Percentiles rank a stretch among this genome's conserved stretches.
Evolutionary conservation across 495 filamentous ascomycete genomes (phyloP).

Genomic region (Cryomyces minteri): DNA sequence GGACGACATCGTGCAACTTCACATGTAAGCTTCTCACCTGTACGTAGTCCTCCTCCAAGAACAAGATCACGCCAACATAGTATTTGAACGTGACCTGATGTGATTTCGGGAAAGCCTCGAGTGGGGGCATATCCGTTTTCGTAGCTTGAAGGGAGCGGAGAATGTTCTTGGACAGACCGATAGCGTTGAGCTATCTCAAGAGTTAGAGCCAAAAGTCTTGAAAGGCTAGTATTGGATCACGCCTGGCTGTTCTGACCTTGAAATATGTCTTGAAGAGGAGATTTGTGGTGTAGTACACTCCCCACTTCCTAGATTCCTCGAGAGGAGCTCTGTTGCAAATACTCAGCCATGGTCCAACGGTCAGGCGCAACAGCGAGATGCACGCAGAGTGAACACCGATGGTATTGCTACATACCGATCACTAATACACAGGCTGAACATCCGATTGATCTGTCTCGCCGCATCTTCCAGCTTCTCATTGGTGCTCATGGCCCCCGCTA

Average conservation of each 20-base stretch:
- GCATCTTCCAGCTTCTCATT: conserved; percentile 76
- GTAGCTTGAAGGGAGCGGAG: conserved; percentile 61
- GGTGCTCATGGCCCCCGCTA: conserved; percentile 48
- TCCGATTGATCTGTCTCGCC: conserved; percentile 66
- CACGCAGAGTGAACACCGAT: neutral
- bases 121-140: conserved; percentile 53
- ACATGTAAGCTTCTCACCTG: conserved; percentile 35
- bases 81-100: conserved; percentile 96
- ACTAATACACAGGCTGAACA: conserved; percentile 72
- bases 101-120: conserved; percentile 60
- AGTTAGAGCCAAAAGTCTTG: neutral
- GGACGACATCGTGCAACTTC: no score
- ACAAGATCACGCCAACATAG: conserved; percentile 74
- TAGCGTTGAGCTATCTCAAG: conserved; percentile 46
- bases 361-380: neutral
- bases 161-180: conserved; percentile 79
- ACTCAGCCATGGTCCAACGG: conserved; percentile 6
- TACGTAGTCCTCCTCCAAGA: conserved; percentile 81
- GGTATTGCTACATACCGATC: conserved; percentile 47
- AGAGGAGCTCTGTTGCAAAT: conserved; percentile 46
- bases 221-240: neutral
- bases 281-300: conserved; percentile 80
- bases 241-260: conserved; percentile 30
- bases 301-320: conserved; percentile 92
- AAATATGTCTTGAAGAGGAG: conserved; percentile 97